phyloP scores from a whole-genome alignment of 1,284 basidiomycete species.

The Malassezia globosa region DNA sequence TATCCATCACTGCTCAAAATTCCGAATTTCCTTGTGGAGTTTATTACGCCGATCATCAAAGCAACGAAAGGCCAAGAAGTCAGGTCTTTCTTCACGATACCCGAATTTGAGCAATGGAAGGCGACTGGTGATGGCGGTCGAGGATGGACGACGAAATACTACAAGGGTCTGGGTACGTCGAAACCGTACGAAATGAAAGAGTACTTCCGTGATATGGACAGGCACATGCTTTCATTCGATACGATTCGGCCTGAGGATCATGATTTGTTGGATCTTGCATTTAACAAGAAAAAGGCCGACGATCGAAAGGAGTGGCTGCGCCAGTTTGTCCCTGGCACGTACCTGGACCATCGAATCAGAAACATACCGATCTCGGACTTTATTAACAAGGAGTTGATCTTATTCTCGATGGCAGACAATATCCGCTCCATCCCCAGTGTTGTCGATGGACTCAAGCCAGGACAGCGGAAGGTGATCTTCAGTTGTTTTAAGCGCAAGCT shows the following conservation, averaged over 20 bases:
- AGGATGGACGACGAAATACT: constrained; percentile 61
- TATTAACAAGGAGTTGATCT: constrained; percentile 93
- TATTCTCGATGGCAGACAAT: constrained; percentile 99
- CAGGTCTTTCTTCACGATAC: constrained; percentile 89
- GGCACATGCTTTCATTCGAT: constrained; percentile 87
- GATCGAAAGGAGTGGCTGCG: constrained; percentile 97
- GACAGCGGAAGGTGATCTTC: constrained; percentile 93
- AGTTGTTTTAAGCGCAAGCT: constrained; percentile 89
- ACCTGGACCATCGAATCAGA: constrained; percentile 74
- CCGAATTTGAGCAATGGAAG: constrained; percentile 89
- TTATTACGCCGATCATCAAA: constrained; percentile 95
- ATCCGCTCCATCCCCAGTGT: constrained; percentile 75
- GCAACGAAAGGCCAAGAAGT: constrained; percentile 65
- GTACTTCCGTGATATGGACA: constrained; percentile 84
- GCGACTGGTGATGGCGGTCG: constrained; percentile 66
- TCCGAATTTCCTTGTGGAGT: constrained; percentile 89
- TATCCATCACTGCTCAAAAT: constrained; percentile 87
- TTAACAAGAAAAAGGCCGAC: constrained; percentile 99
- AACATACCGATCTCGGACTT: constrained; percentile 85
- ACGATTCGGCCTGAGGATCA: constrained; percentile 70
- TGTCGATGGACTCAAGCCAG: constrained; percentile 93
- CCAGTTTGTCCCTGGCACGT: constrained; percentile 93
- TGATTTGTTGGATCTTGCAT: constrained; percentile 87
- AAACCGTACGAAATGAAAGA: constrained; percentile 75
- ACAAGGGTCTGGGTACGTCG: constrained; percentile 97